Evolutionary conservation across 169 alveolate genomes (phyloP), one percentile per base, ranked within the genome.

Genomic region (Plasmodium gallinaceum): DNA sequence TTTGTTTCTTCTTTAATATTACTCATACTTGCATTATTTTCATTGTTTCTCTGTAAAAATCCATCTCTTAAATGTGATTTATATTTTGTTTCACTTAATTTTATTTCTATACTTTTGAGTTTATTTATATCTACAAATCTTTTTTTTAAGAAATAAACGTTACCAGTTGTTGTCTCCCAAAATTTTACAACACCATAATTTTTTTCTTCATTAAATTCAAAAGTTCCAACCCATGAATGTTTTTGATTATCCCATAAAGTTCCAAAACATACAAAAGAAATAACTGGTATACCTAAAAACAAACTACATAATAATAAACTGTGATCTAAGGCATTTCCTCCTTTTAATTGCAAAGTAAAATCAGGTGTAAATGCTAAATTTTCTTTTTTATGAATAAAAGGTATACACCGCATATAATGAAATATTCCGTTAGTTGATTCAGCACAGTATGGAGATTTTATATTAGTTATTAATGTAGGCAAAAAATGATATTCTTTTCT

Each of bases 271-370:
- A 94, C 93, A 86, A 93, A 95, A 7, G 96, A 90, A 43, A 94
- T 94, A 60, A 93, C 93, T n/a, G 95, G 94, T 20, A 85, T 72
- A 14, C 95, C 95, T 51, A 92, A 24, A 65, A 95, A 90, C 7
- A 90, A 64, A 58, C 96, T 91, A 71, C 88, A 93, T 66, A 91
- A 91, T 39, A 95, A 65, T 24, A 95, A 66, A 66, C 96, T 92
- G 72, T 95, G 97, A 76, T 95, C 97, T 62, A 95, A 64, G 12
- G 95, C 94, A 51, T 93, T 91, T 0, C 97, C 97, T 5, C 95
- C 94, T 89, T 94, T 94, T 69, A 92, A 73, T 57, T 94, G 90
- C 71, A 95, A 32, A 24, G 95, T 88, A 85, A 95, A 95, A 58
- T 94, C 96, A 16, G 97, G 95, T 2, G 97, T 95, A 78, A 78